phyloP scores from a whole-genome alignment of 2,329 filamentous ascomycete genomes.

The Ophiostoma populinum region DNA sequence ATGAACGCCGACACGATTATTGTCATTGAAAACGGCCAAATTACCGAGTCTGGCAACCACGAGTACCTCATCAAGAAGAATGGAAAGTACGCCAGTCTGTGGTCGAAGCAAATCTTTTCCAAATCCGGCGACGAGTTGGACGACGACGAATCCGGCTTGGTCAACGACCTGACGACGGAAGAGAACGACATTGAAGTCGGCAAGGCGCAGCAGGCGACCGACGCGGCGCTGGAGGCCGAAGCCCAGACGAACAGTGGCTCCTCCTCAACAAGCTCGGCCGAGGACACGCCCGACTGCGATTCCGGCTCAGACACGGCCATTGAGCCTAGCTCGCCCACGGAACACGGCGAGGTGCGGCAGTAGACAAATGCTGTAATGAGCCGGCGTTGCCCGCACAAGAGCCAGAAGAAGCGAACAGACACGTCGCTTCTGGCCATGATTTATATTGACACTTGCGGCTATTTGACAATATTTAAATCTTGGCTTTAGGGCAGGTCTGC shows the following conservation, averaged over 20 bases:
- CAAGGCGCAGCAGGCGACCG: conserved; percentile 16
- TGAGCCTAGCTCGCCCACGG: conserved; percentile 18
- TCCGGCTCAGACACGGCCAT: conserved; percentile 2
- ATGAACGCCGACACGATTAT: conserved; percentile 52
- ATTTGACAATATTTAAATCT: too few species aligned
- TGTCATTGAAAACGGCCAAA: conserved; percentile 43
- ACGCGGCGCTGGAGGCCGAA: not conserved
- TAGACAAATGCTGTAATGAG: too few species aligned
- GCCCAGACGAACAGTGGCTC: not conserved
- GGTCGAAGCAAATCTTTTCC: conserved; percentile 39
- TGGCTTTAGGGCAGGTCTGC: too few species aligned
- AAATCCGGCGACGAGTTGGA: conserved; percentile 12
- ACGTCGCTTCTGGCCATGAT: too few species aligned
- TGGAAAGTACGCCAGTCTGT: conserved; percentile 46
- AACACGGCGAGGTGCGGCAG: too few species aligned
- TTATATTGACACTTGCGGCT: too few species aligned
- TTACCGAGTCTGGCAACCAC: conserved; percentile 47
- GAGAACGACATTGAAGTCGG: conserved; percentile 19
- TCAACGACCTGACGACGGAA: conserved; percentile 22
- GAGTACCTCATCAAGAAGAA: conserved; percentile 36
- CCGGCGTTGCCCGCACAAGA: too few species aligned
- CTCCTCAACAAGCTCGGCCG: not conserved
- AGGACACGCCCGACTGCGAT: conserved; percentile 8
- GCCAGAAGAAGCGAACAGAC: too few species aligned
- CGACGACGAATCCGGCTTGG: conserved; percentile 14